phyloP scores from a whole-genome alignment of 73 alveolate species.

The Tetrahymena borealis region DNA sequence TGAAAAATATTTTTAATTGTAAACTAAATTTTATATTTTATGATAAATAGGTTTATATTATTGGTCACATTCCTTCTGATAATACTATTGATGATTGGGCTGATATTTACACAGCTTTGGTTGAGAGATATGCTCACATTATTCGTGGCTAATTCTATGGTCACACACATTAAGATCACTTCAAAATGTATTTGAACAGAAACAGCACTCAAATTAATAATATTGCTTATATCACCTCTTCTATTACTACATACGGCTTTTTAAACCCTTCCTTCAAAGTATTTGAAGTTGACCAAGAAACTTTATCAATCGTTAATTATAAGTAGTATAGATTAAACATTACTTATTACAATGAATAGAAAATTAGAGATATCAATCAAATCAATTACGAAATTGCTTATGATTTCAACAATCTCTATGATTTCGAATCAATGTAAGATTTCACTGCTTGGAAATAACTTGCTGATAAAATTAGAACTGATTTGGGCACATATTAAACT shows the following conservation, averaged over 20 bases:
- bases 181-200: slow-evolving; percentile 17
- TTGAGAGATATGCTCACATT: slow-evolving; percentile 23
- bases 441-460: neutral
- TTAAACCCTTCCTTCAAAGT: slow-evolving; percentile 19
- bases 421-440: neutral
- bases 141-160: slow-evolving; percentile 38
- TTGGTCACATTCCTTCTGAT: slow-evolving; percentile 35
- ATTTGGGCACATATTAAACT: too few relatives aligned
- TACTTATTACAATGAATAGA: slow-evolving; percentile 2
- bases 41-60: slow-evolving; percentile 18
- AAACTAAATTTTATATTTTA: neutral
- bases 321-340: slow-evolving; percentile 19
- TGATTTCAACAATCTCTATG: slow-evolving; percentile 25
- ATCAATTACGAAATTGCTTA: slow-evolving; percentile 32
- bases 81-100: slow-evolving; percentile 36
- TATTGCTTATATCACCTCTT: slow-evolving; percentile 28
- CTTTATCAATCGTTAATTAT: slow-evolving; percentile 18
- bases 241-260: slow-evolving; percentile 22
- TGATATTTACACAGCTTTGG: slow-evolving; percentile 25
- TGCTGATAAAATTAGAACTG: neutral
- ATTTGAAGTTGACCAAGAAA: slow-evolving; percentile 26
- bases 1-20: neutral
- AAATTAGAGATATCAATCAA: neutral
- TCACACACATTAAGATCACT: slow-evolving; percentile 38
- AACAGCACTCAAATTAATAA: slow-evolving; percentile 17